These are phyloP conservation scores for Aspergillus alliaceus DNA, from an alignment of 2,329 filamentous ascomycete species.

Conservation along the genomic window DNA sequence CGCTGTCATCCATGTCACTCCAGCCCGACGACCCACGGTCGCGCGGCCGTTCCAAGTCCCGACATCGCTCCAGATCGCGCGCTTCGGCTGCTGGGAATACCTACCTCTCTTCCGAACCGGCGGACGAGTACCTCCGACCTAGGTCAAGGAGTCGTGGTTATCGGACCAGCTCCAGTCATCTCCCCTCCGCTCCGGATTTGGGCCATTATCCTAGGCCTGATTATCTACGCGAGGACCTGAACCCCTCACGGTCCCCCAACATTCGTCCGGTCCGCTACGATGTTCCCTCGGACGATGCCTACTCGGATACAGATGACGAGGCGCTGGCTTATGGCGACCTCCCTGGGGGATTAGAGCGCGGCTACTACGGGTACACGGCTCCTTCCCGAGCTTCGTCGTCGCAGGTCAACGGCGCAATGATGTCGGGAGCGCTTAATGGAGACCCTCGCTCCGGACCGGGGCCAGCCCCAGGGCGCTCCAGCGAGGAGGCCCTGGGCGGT, in stretches of 20 bases:
- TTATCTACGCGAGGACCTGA: conserved; percentile 19
- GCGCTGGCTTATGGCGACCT: conserved; percentile 40
- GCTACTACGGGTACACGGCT: conserved; percentile 16
- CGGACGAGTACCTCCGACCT: conserved; percentile 26
- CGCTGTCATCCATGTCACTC: conserved; percentile 32
- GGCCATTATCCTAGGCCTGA: conserved; percentile 19
- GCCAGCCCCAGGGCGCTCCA: conserved; percentile 7
- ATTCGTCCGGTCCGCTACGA: conserved; percentile 23
- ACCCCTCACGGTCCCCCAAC: conserved; percentile 20
- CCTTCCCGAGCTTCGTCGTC: conserved; percentile 8
- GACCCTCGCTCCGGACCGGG: conserved; percentile 6
- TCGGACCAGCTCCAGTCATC: conserved; percentile 21
- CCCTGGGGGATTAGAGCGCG: conserved; percentile 14
- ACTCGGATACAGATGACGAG: conserved; percentile 34
- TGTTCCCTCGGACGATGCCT: conserved; percentile 24
- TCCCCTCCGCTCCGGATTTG: conserved; percentile 22
- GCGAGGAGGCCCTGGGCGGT: conserved; percentile 19
- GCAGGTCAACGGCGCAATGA: conserved; percentile 12
- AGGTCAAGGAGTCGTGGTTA: conserved; percentile 20
- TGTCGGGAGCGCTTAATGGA: conserved; percentile 20
- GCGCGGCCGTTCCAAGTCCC: conserved; percentile 47
- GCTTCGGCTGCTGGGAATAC: conserved; percentile 31
- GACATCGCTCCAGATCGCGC: conserved; percentile 46
- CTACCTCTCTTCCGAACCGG: conserved; percentile 31
- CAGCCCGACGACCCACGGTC: conserved; percentile 43